Evolutionary conservation across 106 monocot species (phyloP), one percentile per base, ranked within the genome.

Genomic region (Phalaenopsis equestris): DNA sequence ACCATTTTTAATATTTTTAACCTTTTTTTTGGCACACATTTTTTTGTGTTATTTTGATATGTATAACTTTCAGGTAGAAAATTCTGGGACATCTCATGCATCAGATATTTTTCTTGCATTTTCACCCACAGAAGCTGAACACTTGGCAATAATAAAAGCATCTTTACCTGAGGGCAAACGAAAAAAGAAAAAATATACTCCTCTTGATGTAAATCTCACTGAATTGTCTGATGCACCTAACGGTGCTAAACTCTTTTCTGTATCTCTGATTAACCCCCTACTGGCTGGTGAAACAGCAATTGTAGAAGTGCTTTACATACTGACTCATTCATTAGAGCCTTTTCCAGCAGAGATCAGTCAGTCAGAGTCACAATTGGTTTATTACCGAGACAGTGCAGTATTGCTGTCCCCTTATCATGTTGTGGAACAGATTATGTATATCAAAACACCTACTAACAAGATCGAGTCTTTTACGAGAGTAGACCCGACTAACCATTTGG

Each of bases 311-410:
- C 81, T 90, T 55, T 86, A 88, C 52, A 41, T 89, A 23, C 21
- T 90, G 9, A 95, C 92, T 68, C 88, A 89, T 84, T 77, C 75
- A 68, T 73, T 88, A 30, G 88, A 92, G 67, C 92, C 94, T 18
- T 95, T 92, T 43, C 94, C 94, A 21, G 81, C 87, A 47, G 92
- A 95, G 82, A 92, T 92, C 76, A 83, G 79, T 73, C 92, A 92
- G 74, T 88, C 91, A 79, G 94, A 92, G 72, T 48, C 92, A 42
- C 94, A 95, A 47, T 80, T 86, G 70, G 94, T 95, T 14, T 87
- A 88, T 67, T 95, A 88, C 77, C 92, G 81, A 56, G 94, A 92
- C 76, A 91, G 92, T 84, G 94, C 94, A 49, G 55, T 82, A 16
- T 16, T 95, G 24, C 77, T 95, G 49, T 95, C 94, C 37, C 94